Evolutionary conservation across 2,329 filamentous ascomycete genomes (phyloP).

Genomic region (Capronia americana): DNA sequence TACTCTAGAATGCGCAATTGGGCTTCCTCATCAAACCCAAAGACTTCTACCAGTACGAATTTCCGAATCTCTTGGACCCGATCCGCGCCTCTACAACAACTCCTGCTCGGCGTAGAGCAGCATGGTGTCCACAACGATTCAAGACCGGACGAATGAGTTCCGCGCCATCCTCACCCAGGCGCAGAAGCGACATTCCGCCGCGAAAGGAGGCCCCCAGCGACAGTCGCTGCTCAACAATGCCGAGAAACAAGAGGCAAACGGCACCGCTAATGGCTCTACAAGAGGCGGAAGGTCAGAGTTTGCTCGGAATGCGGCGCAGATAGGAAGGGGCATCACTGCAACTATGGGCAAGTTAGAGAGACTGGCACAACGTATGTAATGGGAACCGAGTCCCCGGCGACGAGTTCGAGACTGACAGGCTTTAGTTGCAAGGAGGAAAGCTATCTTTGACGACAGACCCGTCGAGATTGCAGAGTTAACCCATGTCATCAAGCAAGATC

Average conservation of each 20-base stretch:
- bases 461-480: conserved; percentile 97
- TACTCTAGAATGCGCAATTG: conserved; percentile 16
- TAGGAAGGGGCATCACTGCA: conserved; percentile 85
- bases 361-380: conserved; percentile 75
- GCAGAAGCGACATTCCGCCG: conserved; percentile 76
- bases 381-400: neutral
- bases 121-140: conserved; percentile 74
- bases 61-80: neutral
- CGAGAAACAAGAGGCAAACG: conserved; percentile 66
- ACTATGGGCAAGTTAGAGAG: conserved; percentile 97
- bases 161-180: conserved; percentile 85
- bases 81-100: neutral
- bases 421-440: conserved; percentile 89
- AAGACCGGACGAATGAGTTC: conserved; percentile 97
- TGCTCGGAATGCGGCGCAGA: conserved; percentile 86
- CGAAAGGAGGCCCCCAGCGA: conserved; percentile 78
- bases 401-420: conserved; percentile 20
- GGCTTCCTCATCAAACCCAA: neutral
- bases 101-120: conserved; percentile 1
- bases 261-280: conserved; percentile 56
- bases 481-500: conserved; percentile 96
- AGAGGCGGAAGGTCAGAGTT: conserved; percentile 81
- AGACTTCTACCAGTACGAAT: neutral
- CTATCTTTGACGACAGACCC: conserved; percentile 93
- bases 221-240: conserved; percentile 78